A percentile compares a stretch with the other conserved stretches of the same genome.
Conservation (phyloP, 352 stramenopile genomes). For the Phytophthora constricta region DNA sequence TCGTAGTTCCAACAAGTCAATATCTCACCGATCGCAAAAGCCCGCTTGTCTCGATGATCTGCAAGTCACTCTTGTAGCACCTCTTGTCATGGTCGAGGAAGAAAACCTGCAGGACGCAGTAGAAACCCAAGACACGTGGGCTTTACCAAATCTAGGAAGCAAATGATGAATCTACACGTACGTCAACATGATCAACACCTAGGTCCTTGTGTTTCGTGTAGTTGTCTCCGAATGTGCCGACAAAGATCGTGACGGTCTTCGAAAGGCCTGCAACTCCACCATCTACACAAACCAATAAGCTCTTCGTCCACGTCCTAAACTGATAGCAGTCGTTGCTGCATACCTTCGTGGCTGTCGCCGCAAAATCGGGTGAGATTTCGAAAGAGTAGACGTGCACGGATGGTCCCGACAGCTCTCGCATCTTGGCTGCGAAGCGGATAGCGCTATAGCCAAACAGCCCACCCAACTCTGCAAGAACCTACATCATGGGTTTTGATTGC, state of each 20-base stretch:
- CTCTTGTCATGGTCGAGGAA: slow-evolving; percentile 52
- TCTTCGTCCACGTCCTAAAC: not conserved
- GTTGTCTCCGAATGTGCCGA: slow-evolving; percentile 42
- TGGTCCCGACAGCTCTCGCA: slow-evolving; percentile 31
- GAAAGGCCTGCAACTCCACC: slow-evolving; percentile 37
- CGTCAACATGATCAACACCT: slow-evolving; percentile 40
- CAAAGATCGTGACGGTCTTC: slow-evolving; percentile 41
- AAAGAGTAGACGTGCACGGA: slow-evolving; percentile 52
- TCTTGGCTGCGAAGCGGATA: slow-evolving; percentile 46
- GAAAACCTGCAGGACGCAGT: slow-evolving; percentile 35
- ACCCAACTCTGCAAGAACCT: slow-evolving; percentile 51
- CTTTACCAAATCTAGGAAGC: not conserved
- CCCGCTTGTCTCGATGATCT: slow-evolving; percentile 41
- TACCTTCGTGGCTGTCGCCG: slow-evolving; percentile 47
- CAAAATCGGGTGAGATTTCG: slow-evolving; percentile 43
- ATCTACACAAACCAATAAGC: slow-evolving; percentile 22
- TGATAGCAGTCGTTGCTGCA: no score
- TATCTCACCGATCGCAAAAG: slow-evolving; percentile 32
- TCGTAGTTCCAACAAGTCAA: no score
- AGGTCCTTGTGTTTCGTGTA: slow-evolving; percentile 35
- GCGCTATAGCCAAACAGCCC: slow-evolving; percentile 53
- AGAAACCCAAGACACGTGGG: not conserved
- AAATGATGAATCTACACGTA: no score
- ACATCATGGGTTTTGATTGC: no score
- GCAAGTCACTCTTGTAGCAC: slow-evolving; percentile 39